Evolutionary conservation across 371 early-diverging fungal species (phyloP).

Genomic region (Rhizopus stolonifer): DNA sequence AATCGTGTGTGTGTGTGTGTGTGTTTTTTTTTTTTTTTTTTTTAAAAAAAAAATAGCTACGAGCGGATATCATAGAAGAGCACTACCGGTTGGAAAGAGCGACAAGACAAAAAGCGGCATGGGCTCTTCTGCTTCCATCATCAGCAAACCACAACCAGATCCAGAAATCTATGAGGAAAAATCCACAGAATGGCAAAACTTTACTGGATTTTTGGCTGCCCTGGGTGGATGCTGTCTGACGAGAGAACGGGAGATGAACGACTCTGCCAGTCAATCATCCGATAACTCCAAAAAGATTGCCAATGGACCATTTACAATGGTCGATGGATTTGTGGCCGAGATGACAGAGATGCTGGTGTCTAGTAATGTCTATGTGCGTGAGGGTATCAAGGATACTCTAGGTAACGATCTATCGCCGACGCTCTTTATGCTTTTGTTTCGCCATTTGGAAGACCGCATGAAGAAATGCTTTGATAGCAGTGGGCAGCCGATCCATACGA

Average conservation of each 20-base stretch:
- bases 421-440: constrained; percentile 76
- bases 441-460: constrained; percentile 70
- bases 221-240: constrained; percentile 65
- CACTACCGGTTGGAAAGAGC: background rate
- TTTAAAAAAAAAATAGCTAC: no score
- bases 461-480: constrained; percentile 67
- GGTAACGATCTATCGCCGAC: constrained; percentile 79
- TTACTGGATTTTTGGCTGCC: constrained; percentile 71
- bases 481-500: constrained; percentile 69
- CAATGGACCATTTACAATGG: constrained; percentile 51
- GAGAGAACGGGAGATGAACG: constrained; percentile 6
- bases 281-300: constrained; percentile 8
- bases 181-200: constrained; percentile 64
- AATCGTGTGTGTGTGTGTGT: no score
- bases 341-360: constrained; percentile 79
- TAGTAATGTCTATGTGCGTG: constrained; percentile 85
- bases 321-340: constrained; percentile 79
- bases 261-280: background rate
- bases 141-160: constrained; percentile 4
- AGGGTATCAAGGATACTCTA: constrained; percentile 84
- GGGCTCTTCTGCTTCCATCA: background rate
- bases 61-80: background rate
- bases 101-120: constrained; percentile 7
- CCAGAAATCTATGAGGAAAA: constrained; percentile 40
- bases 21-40: no score